phyloP scores from a whole-genome alignment of 495 filamentous ascomycete species.

The Chaetomidium leptoderma region DNA sequence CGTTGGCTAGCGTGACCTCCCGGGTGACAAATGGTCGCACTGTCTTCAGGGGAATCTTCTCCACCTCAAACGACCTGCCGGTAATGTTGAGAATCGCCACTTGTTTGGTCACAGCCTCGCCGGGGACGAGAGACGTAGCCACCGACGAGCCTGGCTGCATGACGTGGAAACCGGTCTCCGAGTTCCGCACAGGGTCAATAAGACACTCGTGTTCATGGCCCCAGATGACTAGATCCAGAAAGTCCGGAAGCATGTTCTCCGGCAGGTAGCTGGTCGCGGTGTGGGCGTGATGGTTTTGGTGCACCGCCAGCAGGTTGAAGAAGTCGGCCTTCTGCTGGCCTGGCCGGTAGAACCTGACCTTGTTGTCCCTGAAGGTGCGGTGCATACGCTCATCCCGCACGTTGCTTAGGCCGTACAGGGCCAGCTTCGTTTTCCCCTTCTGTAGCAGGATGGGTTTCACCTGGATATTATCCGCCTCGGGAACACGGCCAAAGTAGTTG shows the following conservation, averaged over 20 bases:
- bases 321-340: constrained; percentile 79
- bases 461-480: constrained; percentile 85
- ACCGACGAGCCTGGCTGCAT: constrained; percentile 98
- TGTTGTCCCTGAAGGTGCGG: constrained; percentile 85
- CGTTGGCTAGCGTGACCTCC: constrained; percentile 73
- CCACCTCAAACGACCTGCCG: constrained; percentile 74
- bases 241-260: constrained; percentile 89
- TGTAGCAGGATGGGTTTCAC: constrained; percentile 89
- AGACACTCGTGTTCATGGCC: constrained; percentile 97
- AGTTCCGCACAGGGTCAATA: constrained; percentile 75
- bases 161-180: constrained; percentile 85
- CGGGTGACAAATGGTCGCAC: constrained; percentile 87
- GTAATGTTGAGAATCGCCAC: constrained; percentile 80
- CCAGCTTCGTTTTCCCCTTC: constrained; percentile 90
- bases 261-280: constrained; percentile 87
- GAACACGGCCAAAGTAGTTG: constrained; percentile 93
- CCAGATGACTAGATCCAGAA: constrained; percentile 90
- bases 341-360: constrained; percentile 89
- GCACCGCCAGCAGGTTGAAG: constrained; percentile 94
- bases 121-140: constrained; percentile 83
- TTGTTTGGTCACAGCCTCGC: constrained; percentile 89
- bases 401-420: constrained; percentile 94
- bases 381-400: constrained; percentile 93
- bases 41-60: constrained; percentile 77
- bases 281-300: constrained; percentile 93